Conservation (phyloP, 2,329 filamentous ascomycete genomes). For the Bipolaris bicolor region DNA sequence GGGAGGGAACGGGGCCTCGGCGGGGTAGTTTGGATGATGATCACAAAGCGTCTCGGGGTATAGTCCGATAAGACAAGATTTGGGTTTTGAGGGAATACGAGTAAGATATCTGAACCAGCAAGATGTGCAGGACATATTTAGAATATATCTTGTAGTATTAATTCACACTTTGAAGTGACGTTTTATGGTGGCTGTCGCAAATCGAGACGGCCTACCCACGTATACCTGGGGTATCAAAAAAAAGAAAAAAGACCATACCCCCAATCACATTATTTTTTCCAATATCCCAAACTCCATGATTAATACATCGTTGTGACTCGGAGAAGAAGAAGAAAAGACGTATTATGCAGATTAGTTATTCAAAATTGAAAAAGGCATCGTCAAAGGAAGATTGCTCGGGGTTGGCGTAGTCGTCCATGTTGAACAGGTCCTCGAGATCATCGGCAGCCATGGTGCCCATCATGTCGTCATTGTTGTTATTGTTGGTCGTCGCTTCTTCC, state of each 20-base stretch:
- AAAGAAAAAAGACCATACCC: background rate
- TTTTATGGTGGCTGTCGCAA: background rate
- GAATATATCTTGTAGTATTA: too few species aligned
- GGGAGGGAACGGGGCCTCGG: too few species aligned
- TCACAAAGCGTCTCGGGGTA: background rate
- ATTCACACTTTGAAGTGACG: too few species aligned
- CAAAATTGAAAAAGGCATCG: slow-evolving; percentile 48
- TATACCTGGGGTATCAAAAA: slow-evolving; percentile 12
- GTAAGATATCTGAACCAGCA: too few species aligned
- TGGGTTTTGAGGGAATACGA: too few species aligned
- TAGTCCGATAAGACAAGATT: too few species aligned
- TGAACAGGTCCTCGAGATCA: slow-evolving; percentile 45
- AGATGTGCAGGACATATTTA: too few species aligned
- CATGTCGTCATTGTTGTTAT: slow-evolving; percentile 23
- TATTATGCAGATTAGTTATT: slow-evolving; percentile 10
- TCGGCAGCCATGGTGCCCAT: slow-evolving; percentile 41
- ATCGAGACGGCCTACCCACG: background rate
- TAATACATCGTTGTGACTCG: background rate
- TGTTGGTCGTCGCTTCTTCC: slow-evolving; percentile 6
- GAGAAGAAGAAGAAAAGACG: too few species aligned
- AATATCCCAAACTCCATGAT: background rate
- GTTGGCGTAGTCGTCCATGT: slow-evolving; percentile 44
- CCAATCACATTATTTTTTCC: background rate
- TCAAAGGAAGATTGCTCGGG: slow-evolving; percentile 47
- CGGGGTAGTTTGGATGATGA: background rate